These are phyloP conservation scores for Aspergillus hiratsukae DNA, from an alignment of 2,329 filamentous ascomycete species.

Conservation along the genomic window DNA sequence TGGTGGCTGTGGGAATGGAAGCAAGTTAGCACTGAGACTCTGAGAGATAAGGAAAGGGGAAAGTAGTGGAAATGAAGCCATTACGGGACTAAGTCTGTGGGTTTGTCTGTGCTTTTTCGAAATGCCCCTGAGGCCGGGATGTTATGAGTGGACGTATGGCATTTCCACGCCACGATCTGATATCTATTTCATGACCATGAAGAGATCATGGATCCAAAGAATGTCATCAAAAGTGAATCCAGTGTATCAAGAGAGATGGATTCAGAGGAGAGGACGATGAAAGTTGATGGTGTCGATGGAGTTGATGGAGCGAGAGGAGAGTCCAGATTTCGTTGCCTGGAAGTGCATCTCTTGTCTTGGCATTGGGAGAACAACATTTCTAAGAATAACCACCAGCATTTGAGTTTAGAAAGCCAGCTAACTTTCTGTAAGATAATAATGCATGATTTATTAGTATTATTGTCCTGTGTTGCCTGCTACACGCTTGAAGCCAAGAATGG, in stretches of 20 bases:
- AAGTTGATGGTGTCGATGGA: neutral
- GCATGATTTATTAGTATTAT: neutral
- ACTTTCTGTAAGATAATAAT: neutral
- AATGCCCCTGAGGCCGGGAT: neutral
- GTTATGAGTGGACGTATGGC: neutral
- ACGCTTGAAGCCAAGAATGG: neutral
- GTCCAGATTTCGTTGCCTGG: neutral
- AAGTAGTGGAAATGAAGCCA: neutral
- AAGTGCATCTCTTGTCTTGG: neutral
- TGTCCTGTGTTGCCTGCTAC: neutral
- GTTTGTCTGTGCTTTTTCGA: neutral
- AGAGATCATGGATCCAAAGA: neutral
- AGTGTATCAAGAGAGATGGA: neutral
- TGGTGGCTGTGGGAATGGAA: constrained; percentile 16
- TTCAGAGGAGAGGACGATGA: neutral
- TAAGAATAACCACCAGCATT: neutral
- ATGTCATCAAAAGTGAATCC: neutral
- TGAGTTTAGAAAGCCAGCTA: no score
- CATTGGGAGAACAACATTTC: neutral
- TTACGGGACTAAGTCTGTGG: neutral
- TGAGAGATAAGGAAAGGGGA: neutral
- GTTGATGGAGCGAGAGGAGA: neutral
- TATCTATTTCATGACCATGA: neutral
- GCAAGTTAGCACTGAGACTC: neutral
- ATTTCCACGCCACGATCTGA: neutral